phyloP scores from a whole-genome alignment of 2,329 filamentous ascomycete species.

The Aspergillus proliferans region DNA sequence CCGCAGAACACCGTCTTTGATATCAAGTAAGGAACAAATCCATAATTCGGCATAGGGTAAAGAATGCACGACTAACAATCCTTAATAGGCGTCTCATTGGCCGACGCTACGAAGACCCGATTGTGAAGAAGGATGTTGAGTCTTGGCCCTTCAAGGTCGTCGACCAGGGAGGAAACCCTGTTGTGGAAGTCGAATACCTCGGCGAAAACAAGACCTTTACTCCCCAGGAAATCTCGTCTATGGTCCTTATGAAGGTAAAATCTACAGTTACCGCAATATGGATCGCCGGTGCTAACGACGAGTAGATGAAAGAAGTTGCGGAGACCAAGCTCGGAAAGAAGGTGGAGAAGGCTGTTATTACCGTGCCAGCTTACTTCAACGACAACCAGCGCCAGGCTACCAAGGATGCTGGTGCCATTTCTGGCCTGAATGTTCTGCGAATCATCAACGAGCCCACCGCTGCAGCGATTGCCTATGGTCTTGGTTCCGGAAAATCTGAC shows the following conservation, averaged over 20 bases:
- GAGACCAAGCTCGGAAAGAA: constrained; percentile 98
- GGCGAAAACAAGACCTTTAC: constrained; percentile 94
- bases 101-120: constrained; percentile 87
- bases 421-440: constrained; percentile 96
- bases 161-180: constrained; percentile 79
- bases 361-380: constrained; percentile 99
- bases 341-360: constrained; percentile 98
- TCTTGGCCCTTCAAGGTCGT: constrained; percentile 99
- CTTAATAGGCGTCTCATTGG: constrained; percentile 82
- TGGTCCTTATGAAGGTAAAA: constrained; percentile 92
- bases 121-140: constrained; percentile 98
- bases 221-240: constrained; percentile 96
- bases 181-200: constrained; percentile 93
- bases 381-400: constrained; percentile 99
- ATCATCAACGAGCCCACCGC: constrained; percentile 99
- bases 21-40: constrained; percentile 71
- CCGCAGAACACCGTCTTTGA: constrained; percentile 97
- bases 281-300: constrained; percentile 15
- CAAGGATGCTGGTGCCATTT: constrained; percentile 97
- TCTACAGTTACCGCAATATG: background rate
- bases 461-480: constrained; percentile 96
- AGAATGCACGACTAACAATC: background rate
- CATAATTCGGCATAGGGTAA: background rate
- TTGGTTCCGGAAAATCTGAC: constrained; percentile 86
- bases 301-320: constrained; percentile 96